phyloP scores from a whole-genome alignment of 2,329 filamentous ascomycete genomes.

The Fusarium sp. region DNA sequence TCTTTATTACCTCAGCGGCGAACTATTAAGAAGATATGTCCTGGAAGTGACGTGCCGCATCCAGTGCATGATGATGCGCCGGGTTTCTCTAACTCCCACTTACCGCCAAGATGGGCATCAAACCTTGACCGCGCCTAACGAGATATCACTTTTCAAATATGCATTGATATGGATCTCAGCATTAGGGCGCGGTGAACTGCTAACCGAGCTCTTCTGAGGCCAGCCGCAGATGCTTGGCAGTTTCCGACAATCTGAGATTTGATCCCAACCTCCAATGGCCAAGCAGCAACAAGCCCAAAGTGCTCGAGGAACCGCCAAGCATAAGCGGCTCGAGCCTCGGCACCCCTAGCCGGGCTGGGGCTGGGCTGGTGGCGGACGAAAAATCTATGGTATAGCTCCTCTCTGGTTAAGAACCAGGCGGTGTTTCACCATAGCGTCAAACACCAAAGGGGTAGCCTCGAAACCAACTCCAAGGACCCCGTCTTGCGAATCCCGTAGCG shows the following conservation, averaged over 20 bases:
- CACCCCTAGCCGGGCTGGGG: constrained; percentile 22
- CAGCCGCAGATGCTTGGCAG: constrained; percentile 12
- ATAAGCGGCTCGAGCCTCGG: constrained; percentile 9
- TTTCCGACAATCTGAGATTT: constrained; percentile 10
- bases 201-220: constrained; percentile 28
- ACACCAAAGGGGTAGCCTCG: constrained; percentile 1
- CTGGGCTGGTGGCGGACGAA: constrained; percentile 29
- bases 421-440: constrained; percentile 39
- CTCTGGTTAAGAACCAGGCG: constrained; percentile 20
- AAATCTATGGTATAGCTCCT: constrained; percentile 20
- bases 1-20: no score
- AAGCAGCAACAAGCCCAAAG: constrained; percentile 11
- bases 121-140: constrained; percentile 28
- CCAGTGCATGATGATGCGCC: constrained; percentile 19
- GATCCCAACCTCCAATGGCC: constrained; percentile 29
- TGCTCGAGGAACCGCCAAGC: constrained; percentile 28
- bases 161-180: constrained; percentile 27
- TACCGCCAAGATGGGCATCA: constrained; percentile 33
- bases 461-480: constrained; percentile 1
- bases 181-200: constrained; percentile 20
- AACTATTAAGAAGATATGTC: constrained; percentile 40
- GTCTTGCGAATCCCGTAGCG: constrained; percentile 17
- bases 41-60: constrained; percentile 62
- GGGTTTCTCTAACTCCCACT: constrained; percentile 10
- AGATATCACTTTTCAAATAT: constrained; percentile 16